Conservation (phyloP, 2,329 filamentous ascomycete genomes). For the Alternaria sp. region DNA sequence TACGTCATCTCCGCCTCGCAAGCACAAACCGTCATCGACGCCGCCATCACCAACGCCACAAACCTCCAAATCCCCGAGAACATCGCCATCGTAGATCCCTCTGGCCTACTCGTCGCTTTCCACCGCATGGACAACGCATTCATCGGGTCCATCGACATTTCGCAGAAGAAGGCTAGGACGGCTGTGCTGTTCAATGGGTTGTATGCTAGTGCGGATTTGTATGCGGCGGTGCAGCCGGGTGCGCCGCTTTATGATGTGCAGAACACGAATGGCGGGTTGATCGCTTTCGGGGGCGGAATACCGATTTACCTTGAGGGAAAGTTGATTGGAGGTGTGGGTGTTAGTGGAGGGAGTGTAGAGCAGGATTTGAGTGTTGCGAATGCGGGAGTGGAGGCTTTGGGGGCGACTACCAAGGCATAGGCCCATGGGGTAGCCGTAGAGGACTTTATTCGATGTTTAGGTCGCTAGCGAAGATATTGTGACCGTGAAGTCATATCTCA, state of each 20-base stretch:
- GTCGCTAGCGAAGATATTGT: neutral
- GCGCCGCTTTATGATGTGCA: conserved; percentile 30
- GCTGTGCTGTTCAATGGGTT: conserved; percentile 38
- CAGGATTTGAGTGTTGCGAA: conserved; percentile 36
- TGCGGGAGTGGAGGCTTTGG: conserved; percentile 22
- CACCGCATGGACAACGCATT: conserved; percentile 39
- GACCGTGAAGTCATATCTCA: neutral
- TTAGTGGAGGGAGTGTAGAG: conserved; percentile 34
- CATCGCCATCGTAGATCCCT: conserved; percentile 38
- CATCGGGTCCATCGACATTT: conserved; percentile 37
- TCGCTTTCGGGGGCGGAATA: conserved; percentile 39
- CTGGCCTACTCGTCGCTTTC: conserved; percentile 37
- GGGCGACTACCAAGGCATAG: conserved; percentile 17
- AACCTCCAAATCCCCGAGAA: conserved; percentile 34
- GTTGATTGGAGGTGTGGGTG: conserved; percentile 39
- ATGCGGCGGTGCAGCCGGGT: conserved; percentile 23
- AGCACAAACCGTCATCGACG: conserved; percentile 30
- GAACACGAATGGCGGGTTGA: conserved; percentile 35
- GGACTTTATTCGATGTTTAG: neutral
- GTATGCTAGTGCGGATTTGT: conserved; percentile 16
- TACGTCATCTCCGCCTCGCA: conserved; percentile 29
- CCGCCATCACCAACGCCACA: conserved; percentile 31
- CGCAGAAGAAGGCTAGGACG: conserved; percentile 38
- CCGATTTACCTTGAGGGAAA: conserved; percentile 32
- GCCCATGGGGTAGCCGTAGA: neutral